These are phyloP conservation scores for Excoecaria agallocha DNA, from an alignment of 345 rosid genomes.

Conservation along the genomic window DNA sequence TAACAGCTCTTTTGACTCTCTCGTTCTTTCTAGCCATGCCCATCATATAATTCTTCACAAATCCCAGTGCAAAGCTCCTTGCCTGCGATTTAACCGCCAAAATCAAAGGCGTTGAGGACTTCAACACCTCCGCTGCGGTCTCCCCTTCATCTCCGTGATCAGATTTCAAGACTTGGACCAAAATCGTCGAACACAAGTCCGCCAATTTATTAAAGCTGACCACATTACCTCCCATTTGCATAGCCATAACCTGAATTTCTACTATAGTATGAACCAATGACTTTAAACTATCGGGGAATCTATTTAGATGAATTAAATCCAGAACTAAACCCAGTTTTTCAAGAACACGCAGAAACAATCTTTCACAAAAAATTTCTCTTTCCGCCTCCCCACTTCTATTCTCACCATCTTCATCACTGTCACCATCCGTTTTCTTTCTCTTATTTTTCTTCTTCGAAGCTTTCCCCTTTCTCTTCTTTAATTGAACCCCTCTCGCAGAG, in stretches of 20 bases:
- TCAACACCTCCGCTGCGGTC: constrained; percentile 68
- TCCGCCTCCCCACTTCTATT: constrained; percentile 31
- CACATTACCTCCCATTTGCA: constrained; percentile 35
- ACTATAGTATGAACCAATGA: constrained; percentile 63
- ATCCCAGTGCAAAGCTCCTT: constrained; percentile 62
- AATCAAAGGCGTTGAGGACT: constrained; percentile 58
- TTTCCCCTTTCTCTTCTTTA: constrained; percentile 16
- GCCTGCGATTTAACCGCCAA: constrained; percentile 60
- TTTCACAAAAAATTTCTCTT: constrained; percentile 36
- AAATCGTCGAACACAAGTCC: constrained; percentile 52
- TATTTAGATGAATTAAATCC: constrained; percentile 64
- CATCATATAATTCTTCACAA: constrained; percentile 45
- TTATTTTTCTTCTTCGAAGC: not conserved
- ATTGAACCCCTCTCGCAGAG: constrained; percentile 4
- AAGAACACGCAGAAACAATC: constrained; percentile 38
- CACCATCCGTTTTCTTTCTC: constrained; percentile 9
- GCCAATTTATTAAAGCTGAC: constrained; percentile 36
- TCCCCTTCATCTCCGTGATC: constrained; percentile 62
- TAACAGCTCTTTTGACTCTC: constrained; percentile 51
- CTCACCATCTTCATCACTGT: constrained; percentile 18
- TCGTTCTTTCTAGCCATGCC: constrained; percentile 35
- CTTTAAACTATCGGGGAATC: constrained; percentile 79
- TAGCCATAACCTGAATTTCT: constrained; percentile 53
- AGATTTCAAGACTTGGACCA: constrained; percentile 48
- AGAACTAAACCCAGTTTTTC: constrained; percentile 52